Percentiles rank a stretch among this genome's conserved stretches.
phyloP scores from a whole-genome alignment of 306 rosid genomes.

The Dalbergia cochinchinensis region DNA sequence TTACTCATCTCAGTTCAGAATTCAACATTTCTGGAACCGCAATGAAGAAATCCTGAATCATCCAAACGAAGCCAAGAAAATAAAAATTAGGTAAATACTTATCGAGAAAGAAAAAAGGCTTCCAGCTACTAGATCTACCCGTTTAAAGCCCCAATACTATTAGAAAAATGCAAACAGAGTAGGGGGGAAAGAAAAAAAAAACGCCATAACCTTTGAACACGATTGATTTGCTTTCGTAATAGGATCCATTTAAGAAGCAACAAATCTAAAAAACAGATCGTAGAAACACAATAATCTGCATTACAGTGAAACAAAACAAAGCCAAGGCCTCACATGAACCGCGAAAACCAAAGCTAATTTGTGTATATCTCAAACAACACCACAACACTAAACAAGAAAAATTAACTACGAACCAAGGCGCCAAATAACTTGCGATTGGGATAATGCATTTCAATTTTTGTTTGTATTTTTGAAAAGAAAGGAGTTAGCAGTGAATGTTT shows the following conservation, averaged over 20 bases:
- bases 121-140: constrained; percentile 27
- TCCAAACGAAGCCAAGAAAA: constrained; percentile 35
- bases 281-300: constrained; percentile 25
- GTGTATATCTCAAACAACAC: background rate
- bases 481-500: constrained; percentile 3
- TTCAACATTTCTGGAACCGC: constrained; percentile 52
- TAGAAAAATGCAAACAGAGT: background rate
- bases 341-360: background rate
- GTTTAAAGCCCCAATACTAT: background rate
- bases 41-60: background rate
- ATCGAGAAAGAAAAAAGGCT: constrained; percentile 1
- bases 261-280: constrained; percentile 35
- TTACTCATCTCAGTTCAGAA: constrained; percentile 72
- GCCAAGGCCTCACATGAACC: background rate
- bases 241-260: constrained; percentile 38
- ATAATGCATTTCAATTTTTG: constrained; percentile 17
- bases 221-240: background rate
- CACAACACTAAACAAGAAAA: background rate
- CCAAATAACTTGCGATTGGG: constrained; percentile 12
- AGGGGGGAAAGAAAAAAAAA: background rate
- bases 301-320: constrained; percentile 21
- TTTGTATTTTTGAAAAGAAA: background rate
- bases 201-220: background rate
- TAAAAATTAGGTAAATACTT: background rate
- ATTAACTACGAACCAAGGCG: background rate